Percentiles rank a stretch among this genome's conserved stretches.
phyloP scores from a whole-genome alignment of 495 filamentous ascomycete species.

The Opeltia flavorubescens region DNA sequence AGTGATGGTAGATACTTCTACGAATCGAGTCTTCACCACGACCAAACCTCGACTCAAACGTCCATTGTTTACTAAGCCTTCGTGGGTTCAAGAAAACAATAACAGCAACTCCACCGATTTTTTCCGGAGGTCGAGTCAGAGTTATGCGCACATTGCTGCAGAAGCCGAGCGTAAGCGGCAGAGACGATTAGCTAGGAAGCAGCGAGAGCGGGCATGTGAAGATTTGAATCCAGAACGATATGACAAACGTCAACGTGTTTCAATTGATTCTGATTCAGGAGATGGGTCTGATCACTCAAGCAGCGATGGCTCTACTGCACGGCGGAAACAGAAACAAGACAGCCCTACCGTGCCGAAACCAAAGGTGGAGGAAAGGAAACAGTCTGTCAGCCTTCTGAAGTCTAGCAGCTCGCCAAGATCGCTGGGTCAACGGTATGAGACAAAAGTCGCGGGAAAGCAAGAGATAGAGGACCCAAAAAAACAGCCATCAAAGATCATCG shows the following conservation, averaged over 20 bases:
- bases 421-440: conserved; percentile 11
- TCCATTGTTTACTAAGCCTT: conserved; percentile 54
- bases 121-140: conserved; percentile 52
- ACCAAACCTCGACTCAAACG: conserved; percentile 28
- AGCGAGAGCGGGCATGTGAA: conserved; percentile 20
- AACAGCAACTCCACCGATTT: conserved; percentile 39
- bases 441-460: background rate
- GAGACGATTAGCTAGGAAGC: conserved; percentile 21
- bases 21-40: background rate
- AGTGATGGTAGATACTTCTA: conserved; percentile 5
- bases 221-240: background rate
- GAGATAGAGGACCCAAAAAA: conserved; percentile 2
- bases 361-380: background rate
- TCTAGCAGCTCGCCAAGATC: conserved; percentile 6
- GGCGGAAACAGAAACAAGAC: background rate
- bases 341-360: background rate
- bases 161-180: conserved; percentile 31
- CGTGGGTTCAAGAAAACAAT: conserved; percentile 32
- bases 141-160: conserved; percentile 43
- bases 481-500: conserved; percentile 10
- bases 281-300: conserved; percentile 3
- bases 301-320: background rate
- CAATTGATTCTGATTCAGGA: conserved; percentile 2
- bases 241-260: conserved; percentile 8
- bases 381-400: conserved; percentile 1